A percentile compares a stretch with the other conserved stretches of the same genome.
Conservation (phyloP, 73 alveolate genomes). For the Breviolum minutum region DNA sequence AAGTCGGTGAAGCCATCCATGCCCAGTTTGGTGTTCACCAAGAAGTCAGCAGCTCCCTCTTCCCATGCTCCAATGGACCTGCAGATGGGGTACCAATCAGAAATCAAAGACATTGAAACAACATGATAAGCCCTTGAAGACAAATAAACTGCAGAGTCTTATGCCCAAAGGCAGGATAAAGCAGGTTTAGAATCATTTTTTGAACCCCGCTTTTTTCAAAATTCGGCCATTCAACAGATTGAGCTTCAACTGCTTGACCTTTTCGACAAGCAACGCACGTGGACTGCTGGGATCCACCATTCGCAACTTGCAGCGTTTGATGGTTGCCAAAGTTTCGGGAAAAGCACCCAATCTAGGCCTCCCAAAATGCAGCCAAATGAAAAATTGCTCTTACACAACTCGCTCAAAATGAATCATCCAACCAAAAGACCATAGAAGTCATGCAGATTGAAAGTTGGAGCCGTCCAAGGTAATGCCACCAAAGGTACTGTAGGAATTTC, state of each 20-base stretch:
- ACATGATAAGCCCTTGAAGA: too few species aligned
- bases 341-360: neutral
- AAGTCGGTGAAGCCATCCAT: slow-evolving; percentile 39
- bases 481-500: neutral
- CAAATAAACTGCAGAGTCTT: too few species aligned
- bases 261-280: too few species aligned
- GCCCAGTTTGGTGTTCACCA: slow-evolving; percentile 23
- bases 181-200: too few species aligned
- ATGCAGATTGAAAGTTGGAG: too few species aligned
- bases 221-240: too few species aligned
- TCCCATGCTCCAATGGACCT: neutral
- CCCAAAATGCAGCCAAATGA: neutral
- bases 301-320: slow-evolving; percentile 22
- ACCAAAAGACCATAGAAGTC: too few species aligned
- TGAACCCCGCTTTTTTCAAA: too few species aligned
- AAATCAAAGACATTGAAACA: too few species aligned
- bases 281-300: neutral
- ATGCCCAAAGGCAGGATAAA: too few species aligned
- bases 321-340: slow-evolving; percentile 8
- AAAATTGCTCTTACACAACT: neutral
- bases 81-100: neutral
- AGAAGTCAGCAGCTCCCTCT: slow-evolving; percentile 26
- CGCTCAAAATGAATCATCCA: neutral
- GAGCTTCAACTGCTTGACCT: too few species aligned
- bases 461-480: too few species aligned